These are phyloP conservation scores for Malus sieversii DNA, from an alignment of 306 rosid species.

Conservation along the genomic window DNA sequence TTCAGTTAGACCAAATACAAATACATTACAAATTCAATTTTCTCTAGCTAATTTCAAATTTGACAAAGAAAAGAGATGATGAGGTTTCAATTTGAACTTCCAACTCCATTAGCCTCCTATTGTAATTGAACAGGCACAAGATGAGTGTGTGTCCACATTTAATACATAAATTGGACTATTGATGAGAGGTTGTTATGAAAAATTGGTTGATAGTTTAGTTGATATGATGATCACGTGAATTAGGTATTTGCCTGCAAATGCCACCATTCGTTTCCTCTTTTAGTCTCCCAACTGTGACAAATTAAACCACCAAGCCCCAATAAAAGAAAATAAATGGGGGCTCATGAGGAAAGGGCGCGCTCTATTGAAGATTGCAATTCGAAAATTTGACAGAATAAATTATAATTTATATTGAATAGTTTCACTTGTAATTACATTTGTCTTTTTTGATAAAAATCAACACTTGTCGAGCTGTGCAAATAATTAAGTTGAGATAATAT, in stretches of 20 bases:
- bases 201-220: background rate
- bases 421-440: too few species aligned
- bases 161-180: background rate
- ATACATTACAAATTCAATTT: background rate
- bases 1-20: background rate
- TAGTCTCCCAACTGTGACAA: slow-evolving; percentile 1
- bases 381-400: too few species aligned
- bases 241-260: background rate
- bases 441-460: too few species aligned
- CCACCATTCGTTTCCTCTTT: background rate
- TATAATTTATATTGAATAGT: too few species aligned
- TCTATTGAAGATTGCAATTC: background rate
- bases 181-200: background rate
- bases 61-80: background rate
- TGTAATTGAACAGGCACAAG: background rate
- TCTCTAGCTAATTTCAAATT: background rate
- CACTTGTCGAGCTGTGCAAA: background rate
- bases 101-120: background rate
- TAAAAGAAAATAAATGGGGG: background rate
- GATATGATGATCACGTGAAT: slow-evolving; percentile 9
- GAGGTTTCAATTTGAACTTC: background rate
- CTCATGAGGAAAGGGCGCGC: background rate
- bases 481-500: too few species aligned
- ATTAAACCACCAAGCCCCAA: background rate
- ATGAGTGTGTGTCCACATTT: background rate